Base-by-base conservation (phyloP, 2,329 filamentous ascomycete genomes). In the Ceratocystis cubensis region DNA sequence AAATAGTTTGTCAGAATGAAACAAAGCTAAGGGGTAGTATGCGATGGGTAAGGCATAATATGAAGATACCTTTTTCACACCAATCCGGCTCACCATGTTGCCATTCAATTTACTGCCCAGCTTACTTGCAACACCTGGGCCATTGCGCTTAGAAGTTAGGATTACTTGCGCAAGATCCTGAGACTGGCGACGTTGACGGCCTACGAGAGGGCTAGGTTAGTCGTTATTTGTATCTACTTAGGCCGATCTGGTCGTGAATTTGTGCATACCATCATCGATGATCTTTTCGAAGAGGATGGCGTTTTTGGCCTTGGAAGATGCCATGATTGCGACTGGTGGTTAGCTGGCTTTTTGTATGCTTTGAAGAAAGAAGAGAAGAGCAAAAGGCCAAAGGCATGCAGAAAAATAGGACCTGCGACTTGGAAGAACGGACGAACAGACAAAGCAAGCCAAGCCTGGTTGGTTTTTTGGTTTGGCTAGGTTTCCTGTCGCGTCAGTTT, bases 101-200 rank as follows among this genome's bases (percentile, higher is more conserved):
- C 13, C 56, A n/a, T 7, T 15, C 28, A 20, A 1, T 17, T 37
- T 37, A n/a, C 28, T 59, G 5, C 7, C 13, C 7, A 17, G 28
- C 30, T 37, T 30, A 30, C 5, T 4, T 37, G 28, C 80, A 48
- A 85, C 80, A 72, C 82, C 87, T 64, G 81, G 75, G 44, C 80
- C 76, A 70, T 86, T 83, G 72, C 83, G 82, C 70, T 76, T 78
- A 70, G 83, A 83, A 71, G 59, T 10, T 8, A 92, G 86, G 72
- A 92, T 89, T 72, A 83, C 80, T 71, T 88, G 81, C 41, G 88
- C 88, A n/a, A 91, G 82, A 2, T 78, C 80, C 73, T 89, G 84
- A 71, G 88, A 86, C 77, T 85, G 86, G 77, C 88, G 88, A 73
- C 85, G 84, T 74, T 88, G 81, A 69, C 88, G 86, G 69, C 80